A percentile compares a stretch with the other conserved stretches of the same genome.
These are phyloP conservation scores for Xylaria sp. DNA, from an alignment of 2,329 filamentous ascomycete genomes.

Conservation along the genomic window DNA sequence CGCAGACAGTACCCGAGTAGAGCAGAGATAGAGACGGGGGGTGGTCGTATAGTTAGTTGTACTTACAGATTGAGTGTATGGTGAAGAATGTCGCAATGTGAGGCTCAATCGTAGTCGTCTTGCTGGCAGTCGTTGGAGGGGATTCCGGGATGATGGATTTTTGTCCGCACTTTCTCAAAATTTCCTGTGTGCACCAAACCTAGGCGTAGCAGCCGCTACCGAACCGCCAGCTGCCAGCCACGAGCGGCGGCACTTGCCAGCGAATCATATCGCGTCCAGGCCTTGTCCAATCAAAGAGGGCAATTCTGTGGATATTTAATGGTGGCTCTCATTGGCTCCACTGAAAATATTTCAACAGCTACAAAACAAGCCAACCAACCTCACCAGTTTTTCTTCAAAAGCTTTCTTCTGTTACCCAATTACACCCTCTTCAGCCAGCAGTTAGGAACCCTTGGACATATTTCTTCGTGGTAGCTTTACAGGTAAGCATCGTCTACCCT, in stretches of 20 bases:
- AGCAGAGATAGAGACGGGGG: not conserved
- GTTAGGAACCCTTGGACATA: not conserved
- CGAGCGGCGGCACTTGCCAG: not conserved
- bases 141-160: conserved; percentile 39
- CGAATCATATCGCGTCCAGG: not conserved
- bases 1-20: conserved; percentile 4
- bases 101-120: conserved; percentile 38
- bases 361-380: conserved; percentile 19
- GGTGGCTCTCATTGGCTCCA: conserved; percentile 19
- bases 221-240: conserved; percentile 28
- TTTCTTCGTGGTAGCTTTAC: not conserved
- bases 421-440: not conserved
- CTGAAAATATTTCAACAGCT: conserved; percentile 20
- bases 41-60: conserved; percentile 27
- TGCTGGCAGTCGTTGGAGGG: conserved; percentile 39
- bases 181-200: conserved; percentile 41
- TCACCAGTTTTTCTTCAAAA: not conserved
- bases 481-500: conserved; percentile 18
- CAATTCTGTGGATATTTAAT: not conserved
- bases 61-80: conserved; percentile 39
- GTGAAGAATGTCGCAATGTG: conserved; percentile 28
- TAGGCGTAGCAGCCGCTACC: conserved; percentile 28
- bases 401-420: not conserved
- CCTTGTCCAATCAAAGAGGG: conserved; percentile 11
- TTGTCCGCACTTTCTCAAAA: conserved; percentile 40